Conservation (phyloP, 148 eudicot species). For the Chenopodium formosanum region DNA sequence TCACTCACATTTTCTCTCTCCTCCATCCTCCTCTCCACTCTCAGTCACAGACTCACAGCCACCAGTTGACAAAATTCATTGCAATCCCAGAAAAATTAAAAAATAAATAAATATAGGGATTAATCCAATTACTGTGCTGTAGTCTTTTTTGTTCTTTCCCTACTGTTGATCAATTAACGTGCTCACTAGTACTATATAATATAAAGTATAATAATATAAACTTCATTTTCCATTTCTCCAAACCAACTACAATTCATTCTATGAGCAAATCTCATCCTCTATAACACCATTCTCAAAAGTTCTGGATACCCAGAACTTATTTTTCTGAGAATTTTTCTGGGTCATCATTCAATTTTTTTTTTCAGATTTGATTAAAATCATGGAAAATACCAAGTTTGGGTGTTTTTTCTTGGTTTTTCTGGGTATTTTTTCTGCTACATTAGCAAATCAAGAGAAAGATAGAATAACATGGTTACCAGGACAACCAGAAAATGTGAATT, state of each 20-base stretch:
- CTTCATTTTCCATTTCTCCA: not conserved
- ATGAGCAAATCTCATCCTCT: conserved; percentile 16
- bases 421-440: conserved; percentile 33
- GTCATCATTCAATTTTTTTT: conserved; percentile 5
- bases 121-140: not conserved
- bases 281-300: conserved; percentile 5
- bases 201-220: too few species aligned
- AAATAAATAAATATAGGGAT: not conserved
- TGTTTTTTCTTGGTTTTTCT: conserved; percentile 27
- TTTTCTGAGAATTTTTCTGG: conserved; percentile 17
- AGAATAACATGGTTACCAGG: conserved; percentile 75
- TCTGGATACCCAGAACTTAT: conserved; percentile 18
- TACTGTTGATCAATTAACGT: not conserved
- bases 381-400: conserved; percentile 15
- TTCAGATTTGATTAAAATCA: conserved; percentile 32
- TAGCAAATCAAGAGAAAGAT: conserved; percentile 55
- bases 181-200: not conserved
- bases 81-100: not conserved
- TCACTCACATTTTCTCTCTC: conserved; percentile 13
- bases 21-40: too few species aligned
- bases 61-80: conserved; percentile 20
- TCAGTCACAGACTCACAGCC: not conserved
- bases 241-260: not conserved
- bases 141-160: conserved; percentile 13
- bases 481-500: conserved; percentile 66